These are phyloP conservation scores for Suhomyces emberorum DNA, from an alignment of 805 yeast species.

Conservation along the genomic window DNA sequence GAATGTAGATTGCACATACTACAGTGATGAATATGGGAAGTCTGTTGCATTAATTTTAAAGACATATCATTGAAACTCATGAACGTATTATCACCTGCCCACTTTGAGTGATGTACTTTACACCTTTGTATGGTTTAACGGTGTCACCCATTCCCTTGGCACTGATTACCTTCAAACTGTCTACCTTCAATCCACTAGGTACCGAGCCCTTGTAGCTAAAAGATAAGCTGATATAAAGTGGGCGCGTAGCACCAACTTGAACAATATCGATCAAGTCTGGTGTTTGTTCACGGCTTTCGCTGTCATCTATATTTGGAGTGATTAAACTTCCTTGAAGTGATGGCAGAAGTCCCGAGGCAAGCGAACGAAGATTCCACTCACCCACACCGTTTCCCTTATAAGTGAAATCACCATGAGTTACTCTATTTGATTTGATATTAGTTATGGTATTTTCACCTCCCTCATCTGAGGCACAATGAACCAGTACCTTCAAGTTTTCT, in stretches of 20 bases:
- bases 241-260: constrained; percentile 13
- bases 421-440: constrained; percentile 53
- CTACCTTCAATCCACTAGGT: constrained; percentile 74
- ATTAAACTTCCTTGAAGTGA: constrained; percentile 58
- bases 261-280: constrained; percentile 4
- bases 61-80: too few species aligned
- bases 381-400: constrained; percentile 49
- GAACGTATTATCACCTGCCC: constrained; percentile 49
- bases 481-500: constrained; percentile 29
- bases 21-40: too few species aligned
- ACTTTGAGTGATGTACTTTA: constrained; percentile 68
- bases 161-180: constrained; percentile 54
- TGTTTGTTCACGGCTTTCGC: constrained; percentile 13
- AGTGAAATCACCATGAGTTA: constrained; percentile 76
- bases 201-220: constrained; percentile 65
- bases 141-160: constrained; percentile 56
- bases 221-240: constrained; percentile 43
- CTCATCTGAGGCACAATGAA: constrained; percentile 15
- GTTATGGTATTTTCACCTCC: constrained; percentile 13
- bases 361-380: constrained; percentile 62
- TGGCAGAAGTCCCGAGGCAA: constrained; percentile 65
- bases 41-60: too few species aligned
- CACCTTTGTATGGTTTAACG: constrained; percentile 86
- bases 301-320: constrained; percentile 11
- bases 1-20: too few species aligned